Base-by-base conservation (phyloP, 2,329 filamentous ascomycete species). In the Xylariaceae sp. region DNA sequence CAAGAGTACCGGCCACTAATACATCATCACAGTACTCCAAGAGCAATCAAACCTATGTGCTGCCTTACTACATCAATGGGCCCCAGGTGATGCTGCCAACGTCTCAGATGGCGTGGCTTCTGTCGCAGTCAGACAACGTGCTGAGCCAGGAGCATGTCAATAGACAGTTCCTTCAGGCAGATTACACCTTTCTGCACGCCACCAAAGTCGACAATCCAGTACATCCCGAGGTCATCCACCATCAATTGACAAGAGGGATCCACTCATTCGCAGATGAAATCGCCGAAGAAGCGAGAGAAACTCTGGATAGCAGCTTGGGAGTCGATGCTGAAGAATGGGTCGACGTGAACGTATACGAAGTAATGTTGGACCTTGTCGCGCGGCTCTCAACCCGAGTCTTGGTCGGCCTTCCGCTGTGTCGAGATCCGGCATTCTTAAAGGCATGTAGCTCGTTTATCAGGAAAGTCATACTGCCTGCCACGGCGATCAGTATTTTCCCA, bases 131-230 rank as follows among this genome's bases (percentile, higher is more conserved):
- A 5, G 53, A 57, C 29, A 42, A 43, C 13, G 43, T 56, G 11
- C 43, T 59, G 13, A 56, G 47, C 41, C 55, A 59, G 37, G 51
- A 49, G 35, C 46, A 47, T 16, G 50, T 56, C 21, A 58, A 57
- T 37, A 46, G 54, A 5, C 52, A 55, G 33, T 57, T 56, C 37
- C 46, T 60, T n/a, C 45, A 57, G 44, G 41, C 51, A 15, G 49
- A 58, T 19, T 50, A 57, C 32, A 53, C 54, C 21, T 56, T 57
- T 21, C 44, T 56, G 16, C 51, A 56, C 19, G 46, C 47, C 12
- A 54, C 50, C 29, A 40, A 51, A 29, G 46, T 56, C 26, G 42
- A 45, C n/a, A 40, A 47, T 29, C 53, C 55, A 3, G 47, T 57
- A 5, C 54, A 59, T 21, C 49, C 50, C 2, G 49, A 56, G 7